Base-by-base conservation (phyloP, 2,329 filamentous ascomycete species). In the Aspergillus fructus region DNA sequence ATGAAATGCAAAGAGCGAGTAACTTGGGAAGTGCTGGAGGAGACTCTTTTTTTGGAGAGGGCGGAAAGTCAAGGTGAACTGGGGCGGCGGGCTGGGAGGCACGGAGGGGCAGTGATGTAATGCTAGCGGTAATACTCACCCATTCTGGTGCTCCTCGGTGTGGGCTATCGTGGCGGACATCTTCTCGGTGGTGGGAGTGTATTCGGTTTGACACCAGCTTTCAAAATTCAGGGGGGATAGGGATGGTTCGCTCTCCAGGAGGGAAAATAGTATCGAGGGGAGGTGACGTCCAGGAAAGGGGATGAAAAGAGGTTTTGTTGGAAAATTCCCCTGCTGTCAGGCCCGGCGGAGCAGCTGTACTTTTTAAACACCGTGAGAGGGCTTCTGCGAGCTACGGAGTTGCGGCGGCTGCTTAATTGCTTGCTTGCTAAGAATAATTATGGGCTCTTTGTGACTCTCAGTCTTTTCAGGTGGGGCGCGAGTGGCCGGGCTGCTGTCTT, bases 161-260 rank as follows among this genome's bases (percentile, higher is more conserved):
- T 79, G 78, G 64, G 81, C 76, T 67, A 83, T 72, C 43, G 79
- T 80, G 72, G 79, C 78, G 55, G 81, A 70, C 81, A 84, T 83
- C 23, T 64, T 71, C 59, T 52, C 37, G 12, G 40, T 12, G 39
- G 24, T 12, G 43, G 23, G 17, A 41, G 39, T 59, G 37, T 52
- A 17, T 46, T 15, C 27, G 21, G 59, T 52, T 47, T 49, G 53
- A 61, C 56, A 51, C 55, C 56, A 27, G 27, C 27, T 30, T 30
- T 30, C 27, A 55, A 56, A 50, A 53, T 57, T 49, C 48, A 51
- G 56, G 49, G 34, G 48, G 48, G 54, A 30, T 30, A 30, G 58
- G 49, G 58, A 52, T 27, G 24, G 58, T 47, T 53, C 39, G 37
- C 15, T 12, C 27, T n/a, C 33, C 19, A 45, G 37, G 15, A 41